Base-by-base conservation (phyloP, 2,329 filamentous ascomycete genomes). In the Dichotomopilus funicola region DNA sequence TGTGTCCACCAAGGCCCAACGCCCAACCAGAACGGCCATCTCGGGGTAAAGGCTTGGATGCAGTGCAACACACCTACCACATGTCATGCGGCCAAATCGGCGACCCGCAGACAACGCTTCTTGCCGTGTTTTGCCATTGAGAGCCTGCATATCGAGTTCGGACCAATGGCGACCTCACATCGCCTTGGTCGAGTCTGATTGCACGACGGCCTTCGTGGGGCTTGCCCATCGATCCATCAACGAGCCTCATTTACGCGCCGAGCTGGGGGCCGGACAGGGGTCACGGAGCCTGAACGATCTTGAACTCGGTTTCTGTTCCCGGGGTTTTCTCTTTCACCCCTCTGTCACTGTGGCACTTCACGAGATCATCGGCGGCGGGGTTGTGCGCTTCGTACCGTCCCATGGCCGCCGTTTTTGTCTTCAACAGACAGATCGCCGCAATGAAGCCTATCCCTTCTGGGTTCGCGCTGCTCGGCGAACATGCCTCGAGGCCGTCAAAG, bases 231-330 rank as follows among this genome's bases (percentile, higher is more conserved):
- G 67, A 69, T 70, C 77, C 76, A 79, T 68, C 73, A 69, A 70
- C 68, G 72, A 72, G 70, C 70, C 70, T 71, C 70, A 66, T 71
- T 76, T 81, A 81, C 73, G 78, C 78, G 78, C 78, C 77, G 66
- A 60, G 66, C 65, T 62, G 61, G 63, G 65, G 54, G 62, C 62
- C 61, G 68, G 67, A 68, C 75, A 73, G 68, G 75, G 73, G 70
- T 73, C 62, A 58, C 55, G 53, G 46, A 43, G 57, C 52, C 52
- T 54, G 37, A 33, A 8, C 50, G 49, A 54, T 59, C 45, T 51
- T 37, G 49, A 53, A 41, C 19, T 27, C 19, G 19, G 19, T 27
- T 27, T 27, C 19, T 27, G 19, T 27, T 27, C 19, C 19, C 40
- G 10, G 40, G 12, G 40, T 11, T 8, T 34, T 51, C 56, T 8